A percentile compares a stretch with the other conserved stretches of the same genome.
These are phyloP conservation scores for Beauveria medogensis DNA, from an alignment of 2,329 filamentous ascomycete species.

Conservation along the genomic window DNA sequence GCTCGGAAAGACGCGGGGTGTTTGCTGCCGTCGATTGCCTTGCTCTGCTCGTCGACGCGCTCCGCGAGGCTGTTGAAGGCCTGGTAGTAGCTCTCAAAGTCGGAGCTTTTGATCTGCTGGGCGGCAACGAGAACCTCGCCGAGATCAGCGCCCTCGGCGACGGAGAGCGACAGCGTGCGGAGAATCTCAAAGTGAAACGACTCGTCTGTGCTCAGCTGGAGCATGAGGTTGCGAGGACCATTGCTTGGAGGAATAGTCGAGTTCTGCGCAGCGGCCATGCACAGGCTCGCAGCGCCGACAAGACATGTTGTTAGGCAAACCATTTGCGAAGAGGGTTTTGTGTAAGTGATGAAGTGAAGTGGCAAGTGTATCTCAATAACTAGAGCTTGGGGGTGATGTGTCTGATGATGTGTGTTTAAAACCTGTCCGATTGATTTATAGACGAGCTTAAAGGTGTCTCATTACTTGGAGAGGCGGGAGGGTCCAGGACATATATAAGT, in stretches of 20 bases:
- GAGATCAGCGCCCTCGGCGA: conserved; percentile 22
- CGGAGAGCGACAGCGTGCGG: conserved; percentile 15
- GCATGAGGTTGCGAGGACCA: conserved; percentile 11
- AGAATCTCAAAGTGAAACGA: conserved; percentile 21
- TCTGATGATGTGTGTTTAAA: too few species aligned
- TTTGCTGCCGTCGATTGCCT: conserved; percentile 14
- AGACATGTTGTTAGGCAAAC: background rate
- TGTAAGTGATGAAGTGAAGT: background rate
- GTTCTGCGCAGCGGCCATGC: conserved; percentile 4
- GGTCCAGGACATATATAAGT: background rate
- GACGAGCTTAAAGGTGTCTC: background rate
- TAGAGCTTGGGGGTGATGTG: background rate
- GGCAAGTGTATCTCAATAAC: background rate
- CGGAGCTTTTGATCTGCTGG: conserved; percentile 17
- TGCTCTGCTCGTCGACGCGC: conserved; percentile 15
- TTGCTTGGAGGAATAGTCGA: background rate
- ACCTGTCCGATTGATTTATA: too few species aligned
- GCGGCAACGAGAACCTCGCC: conserved; percentile 25
- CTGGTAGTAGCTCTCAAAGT: conserved; percentile 19
- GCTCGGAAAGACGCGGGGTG: conserved; percentile 20
- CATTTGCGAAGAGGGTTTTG: background rate
- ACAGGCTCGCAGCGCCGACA: background rate
- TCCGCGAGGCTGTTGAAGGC: conserved; percentile 19
- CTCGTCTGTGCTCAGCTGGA: conserved; percentile 16
- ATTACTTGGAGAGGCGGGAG: background rate